A percentile compares a stretch with the other conserved stretches of the same genome.
Conservation (phyloP, 208 protist species). For the Leishmania major region DNA sequence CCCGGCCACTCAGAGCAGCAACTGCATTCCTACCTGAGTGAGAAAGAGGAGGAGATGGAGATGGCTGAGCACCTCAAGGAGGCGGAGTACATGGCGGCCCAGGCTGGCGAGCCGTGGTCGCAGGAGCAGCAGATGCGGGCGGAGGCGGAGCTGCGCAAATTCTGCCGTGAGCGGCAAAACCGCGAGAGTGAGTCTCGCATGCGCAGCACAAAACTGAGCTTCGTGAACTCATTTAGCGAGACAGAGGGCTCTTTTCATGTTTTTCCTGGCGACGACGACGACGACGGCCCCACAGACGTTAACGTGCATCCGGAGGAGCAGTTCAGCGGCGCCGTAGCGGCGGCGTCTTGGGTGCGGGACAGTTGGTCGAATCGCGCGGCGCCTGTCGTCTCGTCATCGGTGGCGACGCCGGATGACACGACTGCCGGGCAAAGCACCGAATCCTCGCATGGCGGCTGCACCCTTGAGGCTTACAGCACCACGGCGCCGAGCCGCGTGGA, state of each 20-base stretch:
- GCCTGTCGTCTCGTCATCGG: neutral
- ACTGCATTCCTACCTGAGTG: slow-evolving; percentile 31
- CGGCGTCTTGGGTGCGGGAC: slow-evolving; percentile 27
- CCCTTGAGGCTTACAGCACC: neutral
- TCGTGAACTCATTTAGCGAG: slow-evolving; percentile 43
- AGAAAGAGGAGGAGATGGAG: slow-evolving; percentile 53
- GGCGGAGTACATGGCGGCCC: slow-evolving; percentile 16
- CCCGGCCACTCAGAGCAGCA: slow-evolving; percentile 16
- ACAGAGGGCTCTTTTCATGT: neutral
- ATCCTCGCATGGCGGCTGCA: neutral
- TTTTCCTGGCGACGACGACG: neutral
- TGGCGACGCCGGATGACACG: neutral
- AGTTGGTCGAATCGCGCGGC: neutral
- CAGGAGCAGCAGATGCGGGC: slow-evolving; percentile 41
- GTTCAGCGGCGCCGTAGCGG: slow-evolving; percentile 25
- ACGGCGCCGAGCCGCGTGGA: slow-evolving; percentile 12
- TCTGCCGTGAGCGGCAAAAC: slow-evolving; percentile 35
- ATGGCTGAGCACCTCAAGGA: slow-evolving; percentile 50
- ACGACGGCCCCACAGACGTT: neutral
- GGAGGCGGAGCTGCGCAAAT: slow-evolving; percentile 51
- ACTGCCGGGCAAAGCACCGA: neutral
- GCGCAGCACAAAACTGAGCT: slow-evolving; percentile 36
- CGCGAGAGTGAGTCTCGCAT: slow-evolving; percentile 34
- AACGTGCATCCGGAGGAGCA: neutral
- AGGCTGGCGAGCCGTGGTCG: slow-evolving; percentile 36